Percentiles rank a stretch among this genome's conserved stretches.
phyloP scores from a whole-genome alignment of 495 filamentous ascomycete species.

The Trichoderma virens region DNA sequence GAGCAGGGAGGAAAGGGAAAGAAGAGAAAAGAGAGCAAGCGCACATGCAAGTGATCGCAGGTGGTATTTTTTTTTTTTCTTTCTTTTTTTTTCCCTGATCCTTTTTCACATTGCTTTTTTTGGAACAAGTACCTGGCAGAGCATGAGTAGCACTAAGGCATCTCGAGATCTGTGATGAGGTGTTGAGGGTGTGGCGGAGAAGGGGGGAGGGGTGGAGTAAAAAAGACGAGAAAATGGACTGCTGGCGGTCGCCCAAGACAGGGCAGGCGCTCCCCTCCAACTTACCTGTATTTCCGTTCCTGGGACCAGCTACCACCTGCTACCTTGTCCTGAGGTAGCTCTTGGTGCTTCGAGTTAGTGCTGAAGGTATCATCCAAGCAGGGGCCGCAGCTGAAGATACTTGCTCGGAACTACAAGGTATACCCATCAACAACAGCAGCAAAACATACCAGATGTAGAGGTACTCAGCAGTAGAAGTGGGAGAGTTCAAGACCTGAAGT shows the following conservation, averaged over 20 bases:
- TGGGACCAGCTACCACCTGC: not conserved
- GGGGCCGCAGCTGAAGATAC: not conserved
- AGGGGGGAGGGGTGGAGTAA: constrained; percentile 1
- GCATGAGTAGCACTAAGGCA: not conserved
- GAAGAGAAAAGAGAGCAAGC: not conserved
- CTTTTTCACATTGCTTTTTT: too few relatives aligned
- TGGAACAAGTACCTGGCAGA: not conserved
- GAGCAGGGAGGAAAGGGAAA: not conserved
- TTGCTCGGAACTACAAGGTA: not conserved
- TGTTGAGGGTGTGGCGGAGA: constrained; percentile 1
- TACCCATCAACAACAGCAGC: not conserved
- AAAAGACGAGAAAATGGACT: not conserved
- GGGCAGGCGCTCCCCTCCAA: constrained; percentile 1
- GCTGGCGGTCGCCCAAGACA: not conserved
- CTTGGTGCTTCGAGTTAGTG: not conserved
- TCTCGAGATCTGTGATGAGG: not conserved
- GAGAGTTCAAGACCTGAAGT: too few relatives aligned
- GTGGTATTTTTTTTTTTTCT: not conserved
- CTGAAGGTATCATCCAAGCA: not conserved
- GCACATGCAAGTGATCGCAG: not conserved
- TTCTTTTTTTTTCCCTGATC: not conserved
- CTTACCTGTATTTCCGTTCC: not conserved
- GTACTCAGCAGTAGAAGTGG: too few relatives aligned
- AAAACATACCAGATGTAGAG: not conserved
- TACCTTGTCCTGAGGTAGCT: not conserved